A percentile compares a stretch with the other conserved stretches of the same genome.
These are phyloP conservation scores for Gryganskiella cystojenkinii DNA, from an alignment of 192 early-diverging fungal species.

Conservation along the genomic window DNA sequence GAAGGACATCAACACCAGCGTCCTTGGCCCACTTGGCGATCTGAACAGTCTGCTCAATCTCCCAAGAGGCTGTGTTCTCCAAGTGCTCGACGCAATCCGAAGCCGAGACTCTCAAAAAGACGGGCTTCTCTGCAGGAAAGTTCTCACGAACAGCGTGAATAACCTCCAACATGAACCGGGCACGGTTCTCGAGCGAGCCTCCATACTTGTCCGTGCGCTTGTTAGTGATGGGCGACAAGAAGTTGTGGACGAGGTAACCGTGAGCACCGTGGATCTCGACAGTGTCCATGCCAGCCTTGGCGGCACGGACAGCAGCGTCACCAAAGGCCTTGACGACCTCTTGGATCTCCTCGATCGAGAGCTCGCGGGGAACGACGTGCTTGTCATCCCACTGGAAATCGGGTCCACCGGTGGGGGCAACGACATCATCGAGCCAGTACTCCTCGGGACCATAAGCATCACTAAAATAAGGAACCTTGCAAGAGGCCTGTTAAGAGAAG, in stretches of 20 bases:
- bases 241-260: constrained; percentile 88
- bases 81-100: constrained; percentile 74
- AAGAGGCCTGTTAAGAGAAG: background rate
- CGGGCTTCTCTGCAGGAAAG: constrained; percentile 83
- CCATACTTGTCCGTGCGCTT: constrained; percentile 92
- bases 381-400: constrained; percentile 45
- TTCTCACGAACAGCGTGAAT: constrained; percentile 68
- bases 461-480: too few relatives aligned
- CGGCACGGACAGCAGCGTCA: constrained; percentile 72
- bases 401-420: constrained; percentile 67
- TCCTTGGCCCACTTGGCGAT: constrained; percentile 67
- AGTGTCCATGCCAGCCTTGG: constrained; percentile 87
- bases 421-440: constrained; percentile 82
- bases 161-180: constrained; percentile 80
- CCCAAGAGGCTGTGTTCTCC: constrained; percentile 64
- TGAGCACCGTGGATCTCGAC: constrained; percentile 94
- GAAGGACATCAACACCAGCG: constrained; percentile 87
- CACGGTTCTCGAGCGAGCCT: constrained; percentile 90
- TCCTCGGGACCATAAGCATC: constrained; percentile 31
- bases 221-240: constrained; percentile 85
- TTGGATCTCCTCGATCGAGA: constrained; percentile 76
- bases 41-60: constrained; percentile 77
- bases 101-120: constrained; percentile 86
- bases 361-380: constrained; percentile 59
- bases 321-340: constrained; percentile 71